Base-by-base conservation (phyloP, 495 filamentous ascomycete genomes). In the Talaromyces borbonicus region DNA sequence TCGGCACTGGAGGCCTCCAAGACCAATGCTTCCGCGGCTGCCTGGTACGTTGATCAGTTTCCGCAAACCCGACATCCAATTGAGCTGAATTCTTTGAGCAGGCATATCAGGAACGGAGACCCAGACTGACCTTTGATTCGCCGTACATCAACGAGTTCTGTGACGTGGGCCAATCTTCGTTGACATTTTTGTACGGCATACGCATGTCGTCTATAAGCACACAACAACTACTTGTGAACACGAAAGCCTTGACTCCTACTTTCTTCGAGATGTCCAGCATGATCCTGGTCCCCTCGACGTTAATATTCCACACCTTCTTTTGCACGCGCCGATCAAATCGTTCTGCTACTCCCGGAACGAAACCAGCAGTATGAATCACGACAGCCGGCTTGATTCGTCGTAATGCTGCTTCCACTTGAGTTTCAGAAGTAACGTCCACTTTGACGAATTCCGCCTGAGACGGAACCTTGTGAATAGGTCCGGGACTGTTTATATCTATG, bases 211-310 rank as follows among this genome's bases (percentile, higher is more conserved):
- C 78, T 11, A 66, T 71, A 39, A 77, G 60, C 31, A 72, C 69
- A 18, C 73, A 74, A 49, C 73, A 78, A 49, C 59, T 72, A 48
- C 72, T 74, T 3, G 79, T 83, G 48, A 73, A 72, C 12, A 84
- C 57, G 46, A 85, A 78, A 31, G 73, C 72, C 42, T 65, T 58
- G 16, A 73, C 74, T 15, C 69, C 71, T 22, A 57, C 60, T 22
- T 55, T 51, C 48, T 67, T 65, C 16, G 78, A 68, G 2, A 68
- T 72, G 15, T 66, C 57, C 14, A 85, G 59, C 38, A 80, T 70
- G 51, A 80, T 76, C 40, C 60, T 62, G 16, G 78, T 78, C 45
- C 79, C 79, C 20, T 72, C 70, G 25, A 81, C 62, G 59, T 84
- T 84, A 43, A 75, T 61, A 26, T 55, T 62, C 60, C 67, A 66